Evolutionary conservation across 2,329 filamentous ascomycete species (phyloP).

Genomic region (Atkinsonella texensis): DNA sequence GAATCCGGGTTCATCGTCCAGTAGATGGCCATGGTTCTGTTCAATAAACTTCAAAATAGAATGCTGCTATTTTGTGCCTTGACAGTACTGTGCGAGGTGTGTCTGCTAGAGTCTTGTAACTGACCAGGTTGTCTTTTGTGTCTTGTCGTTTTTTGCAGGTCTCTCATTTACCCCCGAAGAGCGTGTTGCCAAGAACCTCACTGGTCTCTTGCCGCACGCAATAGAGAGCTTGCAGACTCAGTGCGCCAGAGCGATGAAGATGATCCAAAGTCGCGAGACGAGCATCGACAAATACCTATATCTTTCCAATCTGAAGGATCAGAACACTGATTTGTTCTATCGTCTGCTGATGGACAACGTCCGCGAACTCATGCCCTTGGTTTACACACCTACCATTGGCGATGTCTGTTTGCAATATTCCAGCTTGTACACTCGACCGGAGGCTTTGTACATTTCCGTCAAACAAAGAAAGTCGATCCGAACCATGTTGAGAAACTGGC

Average conservation of each 20-base stretch:
- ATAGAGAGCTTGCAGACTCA: slow-evolving; percentile 49
- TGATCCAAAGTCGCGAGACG: slow-evolving; percentile 58
- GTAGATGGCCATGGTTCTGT: not conserved
- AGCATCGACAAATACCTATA: slow-evolving; percentile 76
- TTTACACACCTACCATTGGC: slow-evolving; percentile 85
- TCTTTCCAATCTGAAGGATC: slow-evolving; percentile 60
- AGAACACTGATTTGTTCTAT: slow-evolving; percentile 75
- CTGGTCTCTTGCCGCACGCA: slow-evolving; percentile 52
- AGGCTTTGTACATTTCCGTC: slow-evolving; percentile 92
- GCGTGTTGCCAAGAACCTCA: slow-evolving; percentile 51
- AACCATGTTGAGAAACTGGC: slow-evolving; percentile 88
- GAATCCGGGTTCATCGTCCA: not conserved
- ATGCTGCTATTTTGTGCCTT: not conserved
- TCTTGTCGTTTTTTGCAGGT: slow-evolving; percentile 26
- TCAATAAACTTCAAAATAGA: not conserved
- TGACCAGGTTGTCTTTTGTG: not conserved
- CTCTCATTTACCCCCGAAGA: slow-evolving; percentile 54
- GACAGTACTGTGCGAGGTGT: not conserved
- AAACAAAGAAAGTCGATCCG: slow-evolving; percentile 84
- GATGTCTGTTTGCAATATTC: slow-evolving; percentile 96
- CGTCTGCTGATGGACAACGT: slow-evolving; percentile 67
- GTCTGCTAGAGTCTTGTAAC: not conserved
- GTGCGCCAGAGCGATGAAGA: slow-evolving; percentile 56
- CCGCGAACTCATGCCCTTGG: slow-evolving; percentile 67
- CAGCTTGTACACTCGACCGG: slow-evolving; percentile 86